Evolutionary conservation across 306 rosid species (phyloP), one percentile per base, ranked within the genome.

Genomic region (Astragalus glycyphyllos): DNA sequence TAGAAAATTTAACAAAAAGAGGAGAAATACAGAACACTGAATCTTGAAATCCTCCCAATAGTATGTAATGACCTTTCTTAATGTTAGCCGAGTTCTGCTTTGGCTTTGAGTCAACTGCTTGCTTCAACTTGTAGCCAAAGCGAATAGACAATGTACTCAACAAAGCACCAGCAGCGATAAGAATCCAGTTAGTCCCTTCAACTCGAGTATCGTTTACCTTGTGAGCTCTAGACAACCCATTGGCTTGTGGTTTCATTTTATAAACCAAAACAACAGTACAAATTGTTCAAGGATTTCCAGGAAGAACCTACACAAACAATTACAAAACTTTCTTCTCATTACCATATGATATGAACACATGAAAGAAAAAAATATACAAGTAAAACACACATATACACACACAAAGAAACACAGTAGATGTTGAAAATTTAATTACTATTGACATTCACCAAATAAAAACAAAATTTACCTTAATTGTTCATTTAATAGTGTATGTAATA

Each of bases 91-190:
- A 62, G 72, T 68, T 82, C 47, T 85, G 90, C 69, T 81, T 87
- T 35, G 83, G 96, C 77, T 81, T 92, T 0, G 82, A 72, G 74
- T 94, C 96, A 64, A 86, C 77, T 12, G 83, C 92, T 72, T 93
- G 98, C 79, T 86, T 93, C 84, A 90, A 84, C 82, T 88, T 93
- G 96, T 72, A 90, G 68, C 97, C 93, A 58, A 90, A 85, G 20
- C 98, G 96, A 61, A 93, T 45, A 2, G 98, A 93, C 71, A 90
- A 65, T 0, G 94, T 84, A 76, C 96, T 93, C 76, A 93, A 79
- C 81, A 93, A 77, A 71, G 94, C 98, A 75, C 96, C 96, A 1
- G 94, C 97, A 48, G 96, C 98, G 84, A 93, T 87, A 56, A 93
- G 84, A 68, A 93, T 71, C 98, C 96, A 93, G 63, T 86, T 85